Evolutionary conservation across 2,329 filamentous ascomycete species (phyloP), one percentile per base, ranked within the genome.

Genomic region (Hymenoscyphus fraxineus): DNA sequence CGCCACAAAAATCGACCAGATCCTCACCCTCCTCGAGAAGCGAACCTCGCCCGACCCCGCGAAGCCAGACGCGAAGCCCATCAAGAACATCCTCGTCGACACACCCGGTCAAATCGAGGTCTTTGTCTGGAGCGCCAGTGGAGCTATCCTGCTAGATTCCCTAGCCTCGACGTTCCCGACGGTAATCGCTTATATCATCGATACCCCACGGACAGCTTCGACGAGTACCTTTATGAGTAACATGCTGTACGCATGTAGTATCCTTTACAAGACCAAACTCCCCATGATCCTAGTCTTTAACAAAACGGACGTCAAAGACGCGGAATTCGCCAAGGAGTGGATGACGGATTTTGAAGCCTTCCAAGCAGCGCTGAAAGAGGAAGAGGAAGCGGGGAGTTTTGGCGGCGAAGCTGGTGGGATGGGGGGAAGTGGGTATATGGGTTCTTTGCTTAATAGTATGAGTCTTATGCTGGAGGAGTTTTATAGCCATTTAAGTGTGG

Each of bases 281-380:
- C 95, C 95, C 31, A 99, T 99, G 95, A 96, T 99, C 62, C 81
- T 99, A 7, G 95, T 99, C 12, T 98, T 99, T 83, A 99, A 99
- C 82, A 99, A 99, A 81, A 97, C 93, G 0, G 95, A 99, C 73
- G 92, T 96, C 54, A 92, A 96, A 76, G 90, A 96, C 73, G 92
- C 93, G 0, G 85, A 86, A 32, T 97, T 97, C 73, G 95, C 93
- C 1, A 95, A 94, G 79, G 93, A 98, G 75, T 99, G 96, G 95
- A 99, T 99, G 95, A 96, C 93, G 6, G 94, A 99, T 77, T 99
- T 97, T 73, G 95, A 99, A 70, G 88, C 91, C 0, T 99, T 99
- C 79, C 95, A 98, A 76, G 86, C 86, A 16, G 94, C 96, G 0
- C 81, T 99, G 57, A 85, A 86, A 59, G 80, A 85, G 32, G 95